Conservation (phyloP, 441 rosid genomes). For the Pelargonium exstipulatum region DNA sequence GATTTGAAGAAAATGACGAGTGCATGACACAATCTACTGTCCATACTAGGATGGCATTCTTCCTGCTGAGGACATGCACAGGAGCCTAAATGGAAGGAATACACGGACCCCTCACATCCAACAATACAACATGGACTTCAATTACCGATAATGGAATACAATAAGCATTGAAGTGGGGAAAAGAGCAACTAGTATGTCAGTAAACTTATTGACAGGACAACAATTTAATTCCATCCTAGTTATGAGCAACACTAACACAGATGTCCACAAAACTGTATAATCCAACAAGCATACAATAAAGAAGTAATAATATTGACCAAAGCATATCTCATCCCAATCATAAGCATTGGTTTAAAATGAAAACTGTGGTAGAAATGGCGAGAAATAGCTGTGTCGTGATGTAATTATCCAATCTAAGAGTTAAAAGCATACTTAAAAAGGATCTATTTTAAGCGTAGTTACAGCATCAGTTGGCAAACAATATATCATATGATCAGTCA, state of each 20-base stretch:
- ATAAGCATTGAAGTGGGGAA: background rate
- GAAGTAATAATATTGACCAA: background rate
- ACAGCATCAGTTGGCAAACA: background rate
- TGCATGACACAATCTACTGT: background rate
- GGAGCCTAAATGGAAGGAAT: background rate
- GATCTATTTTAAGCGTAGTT: background rate
- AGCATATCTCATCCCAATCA: background rate
- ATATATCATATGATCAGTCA: background rate
- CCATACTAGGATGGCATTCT: background rate
- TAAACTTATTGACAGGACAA: background rate
- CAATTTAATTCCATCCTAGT: background rate
- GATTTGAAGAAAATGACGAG: background rate
- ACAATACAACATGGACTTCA: background rate
- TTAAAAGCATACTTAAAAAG: background rate
- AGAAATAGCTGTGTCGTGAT: background rate
- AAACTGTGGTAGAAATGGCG: background rate
- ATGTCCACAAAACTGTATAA: background rate
- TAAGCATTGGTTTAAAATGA: background rate
- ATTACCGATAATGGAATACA: background rate
- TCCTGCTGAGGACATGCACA: background rate
- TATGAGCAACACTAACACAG: background rate
- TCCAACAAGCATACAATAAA: background rate
- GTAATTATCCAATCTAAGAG: slow-evolving; percentile 3
- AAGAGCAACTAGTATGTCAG: background rate
- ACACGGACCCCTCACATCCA: background rate